Percentiles rank a stretch among this genome's conserved stretches.
Evolutionary conservation across 2,329 filamentous ascomycete species (phyloP).

Genomic region (Neopestalotiopsis sp.): DNA sequence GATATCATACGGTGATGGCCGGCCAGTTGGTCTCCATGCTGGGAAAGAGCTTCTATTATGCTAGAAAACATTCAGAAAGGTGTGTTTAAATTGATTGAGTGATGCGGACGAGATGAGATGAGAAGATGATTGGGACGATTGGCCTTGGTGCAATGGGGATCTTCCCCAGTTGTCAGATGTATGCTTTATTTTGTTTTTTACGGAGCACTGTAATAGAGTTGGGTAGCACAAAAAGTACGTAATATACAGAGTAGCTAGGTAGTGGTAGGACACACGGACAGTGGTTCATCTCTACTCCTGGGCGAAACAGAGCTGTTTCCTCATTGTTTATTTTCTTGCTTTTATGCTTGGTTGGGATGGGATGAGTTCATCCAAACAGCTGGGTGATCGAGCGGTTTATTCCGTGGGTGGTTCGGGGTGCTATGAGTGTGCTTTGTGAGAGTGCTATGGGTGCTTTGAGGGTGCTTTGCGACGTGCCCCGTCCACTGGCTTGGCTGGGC

Average conservation of each 20-base stretch:
- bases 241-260: no score
- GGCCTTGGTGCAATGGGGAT: not conserved
- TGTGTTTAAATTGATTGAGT: constrained; percentile 2
- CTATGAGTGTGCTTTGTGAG: not conserved
- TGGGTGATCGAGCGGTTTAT: not conserved
- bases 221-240: not conserved
- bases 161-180: constrained; percentile 1
- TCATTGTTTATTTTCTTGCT: not conserved
- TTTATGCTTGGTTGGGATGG: not conserved
- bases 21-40: not conserved
- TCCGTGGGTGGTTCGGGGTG: not conserved
- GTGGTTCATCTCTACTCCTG: not conserved
- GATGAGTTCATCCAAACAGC: not conserved
- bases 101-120: constrained; percentile 1
- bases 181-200: constrained; percentile 3
- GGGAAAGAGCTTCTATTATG: not conserved
- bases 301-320: not conserved
- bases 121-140: constrained; percentile 2
- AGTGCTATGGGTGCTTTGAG: not conserved
- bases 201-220: constrained; percentile 4
- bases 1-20: not conserved
- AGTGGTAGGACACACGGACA: not conserved
- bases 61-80: not conserved
- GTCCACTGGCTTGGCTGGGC: no score
- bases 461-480: no score